Percentiles rank a stretch among this genome's conserved stretches.
phyloP scores from a whole-genome alignment of 306 rosid genomes.

The Prunus salicina region DNA sequence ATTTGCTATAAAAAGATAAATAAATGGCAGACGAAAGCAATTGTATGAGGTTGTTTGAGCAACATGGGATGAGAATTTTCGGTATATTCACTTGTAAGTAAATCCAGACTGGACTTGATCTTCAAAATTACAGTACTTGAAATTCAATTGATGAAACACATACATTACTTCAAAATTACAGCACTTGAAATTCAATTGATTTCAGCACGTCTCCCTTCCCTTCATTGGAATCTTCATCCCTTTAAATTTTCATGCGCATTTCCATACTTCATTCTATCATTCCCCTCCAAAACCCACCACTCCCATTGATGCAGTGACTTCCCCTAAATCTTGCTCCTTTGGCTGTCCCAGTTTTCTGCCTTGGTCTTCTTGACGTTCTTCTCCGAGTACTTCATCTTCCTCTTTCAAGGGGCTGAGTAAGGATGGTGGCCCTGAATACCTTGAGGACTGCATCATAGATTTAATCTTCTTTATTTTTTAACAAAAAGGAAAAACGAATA shows the following conservation, averaged over 20 bases:
- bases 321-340: not conserved
- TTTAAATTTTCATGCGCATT: not conserved
- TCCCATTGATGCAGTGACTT: not conserved
- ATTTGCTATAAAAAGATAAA: too few species aligned
- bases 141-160: too few species aligned
- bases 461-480: not conserved
- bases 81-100: too few species aligned
- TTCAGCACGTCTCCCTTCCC: too few species aligned
- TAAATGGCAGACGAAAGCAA: too few species aligned
- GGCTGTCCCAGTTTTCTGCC: not conserved
- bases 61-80: too few species aligned
- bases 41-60: too few species aligned
- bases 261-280: not conserved
- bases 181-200: too few species aligned
- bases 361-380: not conserved
- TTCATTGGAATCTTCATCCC: not conserved
- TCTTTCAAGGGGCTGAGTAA: constrained; percentile 1
- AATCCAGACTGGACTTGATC: too few species aligned
- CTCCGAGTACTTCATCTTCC: not conserved
- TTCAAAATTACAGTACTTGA: too few species aligned
- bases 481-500: not conserved
- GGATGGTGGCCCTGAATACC: not conserved
- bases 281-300: not conserved
- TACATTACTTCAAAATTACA: too few species aligned
- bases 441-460: constrained; percentile 2